Conservation (phyloP, 2,329 filamentous ascomycete species). For the Aspergillus aculeatus region DNA sequence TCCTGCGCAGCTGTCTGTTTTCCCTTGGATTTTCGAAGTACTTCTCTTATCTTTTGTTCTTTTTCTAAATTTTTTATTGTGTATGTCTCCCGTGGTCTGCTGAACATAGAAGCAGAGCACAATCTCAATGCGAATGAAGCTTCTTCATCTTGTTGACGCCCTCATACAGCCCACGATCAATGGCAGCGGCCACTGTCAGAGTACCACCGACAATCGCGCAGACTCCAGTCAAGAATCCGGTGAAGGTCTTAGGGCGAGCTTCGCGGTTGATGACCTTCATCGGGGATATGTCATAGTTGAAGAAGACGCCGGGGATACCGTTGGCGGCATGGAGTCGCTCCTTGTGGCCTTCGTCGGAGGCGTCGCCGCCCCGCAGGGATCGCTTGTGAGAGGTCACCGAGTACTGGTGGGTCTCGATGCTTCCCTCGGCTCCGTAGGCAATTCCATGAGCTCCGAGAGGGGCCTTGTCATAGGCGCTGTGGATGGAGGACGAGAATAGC, state of each 20-base stretch:
- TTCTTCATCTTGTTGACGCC: slow-evolving; percentile 83
- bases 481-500: slow-evolving; percentile 43
- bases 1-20: background rate
- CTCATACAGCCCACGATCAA: slow-evolving; percentile 90
- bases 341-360: slow-evolving; percentile 82
- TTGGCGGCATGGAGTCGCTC: slow-evolving; percentile 86
- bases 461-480: slow-evolving; percentile 50
- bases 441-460: slow-evolving; percentile 69
- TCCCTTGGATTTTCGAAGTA: background rate
- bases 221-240: slow-evolving; percentile 87
- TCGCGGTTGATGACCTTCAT: slow-evolving; percentile 99
- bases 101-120: background rate
- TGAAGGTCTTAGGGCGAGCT: slow-evolving; percentile 81
- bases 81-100: background rate
- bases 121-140: slow-evolving; percentile 62
- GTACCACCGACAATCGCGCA: slow-evolving; percentile 95
- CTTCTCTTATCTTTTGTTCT: background rate
- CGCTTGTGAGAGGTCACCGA: slow-evolving; percentile 96
- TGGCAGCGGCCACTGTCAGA: slow-evolving; percentile 87
- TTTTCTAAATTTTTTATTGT: slow-evolving; percentile 1
- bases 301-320: slow-evolving; percentile 96
- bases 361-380: slow-evolving; percentile 78
- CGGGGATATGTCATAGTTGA: slow-evolving; percentile 97
- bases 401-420: slow-evolving; percentile 97
- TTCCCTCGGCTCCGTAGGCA: slow-evolving; percentile 66